phyloP scores from a whole-genome alignment of 2,329 filamentous ascomycete genomes.

The Aureobasidium sp. region DNA sequence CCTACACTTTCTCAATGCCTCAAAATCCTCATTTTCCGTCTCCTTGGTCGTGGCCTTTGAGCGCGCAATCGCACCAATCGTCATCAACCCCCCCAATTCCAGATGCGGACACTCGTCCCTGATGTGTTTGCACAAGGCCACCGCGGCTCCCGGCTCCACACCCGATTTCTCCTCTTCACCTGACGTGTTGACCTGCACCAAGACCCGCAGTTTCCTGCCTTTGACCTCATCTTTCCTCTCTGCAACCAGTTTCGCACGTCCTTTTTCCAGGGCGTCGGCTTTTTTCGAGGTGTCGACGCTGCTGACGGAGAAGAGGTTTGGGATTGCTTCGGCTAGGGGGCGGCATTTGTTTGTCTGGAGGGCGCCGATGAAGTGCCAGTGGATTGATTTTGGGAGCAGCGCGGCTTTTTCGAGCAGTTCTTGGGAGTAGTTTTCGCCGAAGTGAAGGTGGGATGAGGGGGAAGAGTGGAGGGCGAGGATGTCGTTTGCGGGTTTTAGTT shows the following conservation, averaged over 20 bases:
- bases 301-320: constrained; percentile 84
- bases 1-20: constrained; percentile 56
- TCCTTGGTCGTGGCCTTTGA: constrained; percentile 62
- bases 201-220: constrained; percentile 51
- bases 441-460: constrained; percentile 54
- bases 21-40: constrained; percentile 88
- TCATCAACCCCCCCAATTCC: constrained; percentile 79
- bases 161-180: constrained; percentile 82
- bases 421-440: constrained; percentile 85
- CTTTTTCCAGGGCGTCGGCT: constrained; percentile 68
- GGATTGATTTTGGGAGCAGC: constrained; percentile 64
- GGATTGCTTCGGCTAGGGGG: constrained; percentile 68
- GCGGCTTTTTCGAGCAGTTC: constrained; percentile 81
- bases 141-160: constrained; percentile 56
- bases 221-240: constrained; percentile 23
- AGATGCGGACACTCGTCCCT: constrained; percentile 62
- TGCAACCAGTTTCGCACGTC: constrained; percentile 52
- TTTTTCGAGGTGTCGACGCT: constrained; percentile 86
- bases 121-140: constrained; percentile 61
- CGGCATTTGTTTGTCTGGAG: constrained; percentile 93
- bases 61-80: constrained; percentile 87
- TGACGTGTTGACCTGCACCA: constrained; percentile 93
- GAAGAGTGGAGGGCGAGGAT: constrained; percentile 70
- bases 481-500: constrained; percentile 88
- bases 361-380: constrained; percentile 95